Evolutionary conservation across 139 green algal species (phyloP).

Genomic region (Coelastrella sp.): DNA sequence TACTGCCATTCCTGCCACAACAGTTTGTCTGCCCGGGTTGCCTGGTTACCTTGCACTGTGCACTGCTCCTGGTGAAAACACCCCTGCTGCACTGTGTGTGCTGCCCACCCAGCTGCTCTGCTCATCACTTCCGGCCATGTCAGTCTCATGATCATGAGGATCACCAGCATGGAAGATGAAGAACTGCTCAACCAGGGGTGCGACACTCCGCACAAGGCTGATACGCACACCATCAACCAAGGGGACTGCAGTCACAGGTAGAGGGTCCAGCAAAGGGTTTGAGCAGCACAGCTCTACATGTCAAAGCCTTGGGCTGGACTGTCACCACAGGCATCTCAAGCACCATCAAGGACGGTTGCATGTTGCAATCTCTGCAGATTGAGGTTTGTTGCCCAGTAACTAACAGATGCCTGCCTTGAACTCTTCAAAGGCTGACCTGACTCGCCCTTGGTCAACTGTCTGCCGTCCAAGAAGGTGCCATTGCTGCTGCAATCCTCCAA

Average conservation of each 20-base stretch:
- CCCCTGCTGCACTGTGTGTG: constrained; percentile 24
- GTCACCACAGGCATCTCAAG: too few relatives aligned
- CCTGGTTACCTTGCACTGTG: constrained; percentile 30
- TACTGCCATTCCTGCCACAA: too few relatives aligned
- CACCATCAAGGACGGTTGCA: too few relatives aligned
- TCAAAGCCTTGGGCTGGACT: neutral
- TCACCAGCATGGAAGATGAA: constrained; percentile 38
- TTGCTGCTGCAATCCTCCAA: constrained; percentile 74
- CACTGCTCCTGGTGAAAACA: constrained; percentile 46
- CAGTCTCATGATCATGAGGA: constrained; percentile 23
- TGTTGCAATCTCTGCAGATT: too few relatives aligned
- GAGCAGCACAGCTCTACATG: neutral
- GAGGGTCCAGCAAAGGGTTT: neutral
- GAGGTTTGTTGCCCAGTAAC: neutral
- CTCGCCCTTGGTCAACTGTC: constrained; percentile 47
- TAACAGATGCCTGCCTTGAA: too few relatives aligned
- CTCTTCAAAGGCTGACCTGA: constrained; percentile 13
- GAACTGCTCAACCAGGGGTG: constrained; percentile 70
- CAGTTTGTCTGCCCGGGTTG: neutral
- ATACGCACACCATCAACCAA: constrained; percentile 67
- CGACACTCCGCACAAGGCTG: constrained; percentile 72
- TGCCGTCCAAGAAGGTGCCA: constrained; percentile 74
- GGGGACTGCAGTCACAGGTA: neutral
- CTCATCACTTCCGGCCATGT: constrained; percentile 34
- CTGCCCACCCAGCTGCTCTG: constrained; percentile 44